Percentiles rank a stretch among this genome's conserved stretches.
These are phyloP conservation scores for Pseudofabraea citricarpa DNA, from an alignment of 2,329 filamentous ascomycete genomes.

Conservation along the genomic window DNA sequence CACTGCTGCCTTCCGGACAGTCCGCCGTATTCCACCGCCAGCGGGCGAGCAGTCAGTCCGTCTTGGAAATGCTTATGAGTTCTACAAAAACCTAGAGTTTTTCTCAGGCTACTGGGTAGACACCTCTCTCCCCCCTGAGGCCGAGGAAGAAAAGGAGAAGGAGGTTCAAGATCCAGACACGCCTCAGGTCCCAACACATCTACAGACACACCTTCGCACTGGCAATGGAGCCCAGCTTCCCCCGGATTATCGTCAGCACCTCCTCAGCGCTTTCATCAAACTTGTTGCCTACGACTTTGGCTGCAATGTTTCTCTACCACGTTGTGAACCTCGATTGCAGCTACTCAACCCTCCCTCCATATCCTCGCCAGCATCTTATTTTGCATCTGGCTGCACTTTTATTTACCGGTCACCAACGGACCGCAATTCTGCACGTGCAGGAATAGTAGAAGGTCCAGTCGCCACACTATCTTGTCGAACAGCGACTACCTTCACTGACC, in stretches of 20 bases:
- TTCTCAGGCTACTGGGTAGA: conserved; percentile 60
- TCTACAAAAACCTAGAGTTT: conserved; percentile 57
- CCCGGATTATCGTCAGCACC: conserved; percentile 49
- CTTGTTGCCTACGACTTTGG: conserved; percentile 62
- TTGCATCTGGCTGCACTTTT: conserved; percentile 55
- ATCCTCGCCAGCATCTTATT: conserved; percentile 35
- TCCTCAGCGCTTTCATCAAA: conserved; percentile 57
- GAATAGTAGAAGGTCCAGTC: conserved; percentile 57
- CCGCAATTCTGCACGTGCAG: conserved; percentile 54
- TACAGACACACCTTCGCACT: conserved; percentile 37
- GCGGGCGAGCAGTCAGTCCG: conserved; percentile 49
- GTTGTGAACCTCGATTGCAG: conserved; percentile 55
- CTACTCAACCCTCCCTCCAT: conserved; percentile 33
- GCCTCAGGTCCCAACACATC: conserved; percentile 15
- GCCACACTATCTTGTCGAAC: conserved; percentile 55
- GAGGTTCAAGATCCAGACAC: conserved; percentile 10
- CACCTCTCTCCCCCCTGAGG: conserved; percentile 35
- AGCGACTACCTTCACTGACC: conserved; percentile 45
- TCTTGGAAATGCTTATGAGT: conserved; percentile 61
- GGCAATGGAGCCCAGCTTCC: conserved; percentile 52
- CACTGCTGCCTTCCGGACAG: conserved; percentile 54
- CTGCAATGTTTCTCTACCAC: conserved; percentile 52
- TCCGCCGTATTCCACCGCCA: conserved; percentile 51
- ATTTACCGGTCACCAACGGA: conserved; percentile 55
- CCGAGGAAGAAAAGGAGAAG: conserved; percentile 11